Percentiles rank a stretch among this genome's conserved stretches.
Conservation (phyloP, 73 alveolate genomes). For the Paramecium sexaurelia region DNA sequence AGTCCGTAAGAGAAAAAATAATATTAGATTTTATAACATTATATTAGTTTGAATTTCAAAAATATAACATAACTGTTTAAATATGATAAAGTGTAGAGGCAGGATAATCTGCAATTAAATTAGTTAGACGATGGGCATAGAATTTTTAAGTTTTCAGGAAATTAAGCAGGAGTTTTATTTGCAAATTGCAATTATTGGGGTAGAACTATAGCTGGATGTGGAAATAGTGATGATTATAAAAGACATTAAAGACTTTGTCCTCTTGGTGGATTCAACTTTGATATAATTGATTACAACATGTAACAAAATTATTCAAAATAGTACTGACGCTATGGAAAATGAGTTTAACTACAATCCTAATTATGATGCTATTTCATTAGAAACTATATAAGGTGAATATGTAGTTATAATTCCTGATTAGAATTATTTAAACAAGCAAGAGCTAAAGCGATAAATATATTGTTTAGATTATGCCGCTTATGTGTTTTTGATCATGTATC, state of each 20-base stretch:
- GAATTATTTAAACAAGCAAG: conserved; percentile 59
- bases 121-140: conserved; percentile 97
- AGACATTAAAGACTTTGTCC: conserved; percentile 92
- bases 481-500: conserved; percentile 76
- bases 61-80: conserved; percentile 83
- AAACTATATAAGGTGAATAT: conserved; percentile 96
- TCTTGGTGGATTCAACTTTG: conserved; percentile 87
- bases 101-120: conserved; percentile 93
- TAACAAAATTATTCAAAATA: neutral
- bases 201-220: conserved; percentile 92
- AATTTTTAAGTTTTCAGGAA: conserved; percentile 82
- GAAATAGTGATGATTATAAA: conserved; percentile 86
- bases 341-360: conserved; percentile 68
- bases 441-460: conserved; percentile 82
- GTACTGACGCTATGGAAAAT: conserved; percentile 76
- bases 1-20: conserved; percentile 74
- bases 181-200: conserved; percentile 95
- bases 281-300: conserved; percentile 80
- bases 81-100: conserved; percentile 91
- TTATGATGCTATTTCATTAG: conserved; percentile 81
- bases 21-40: conserved; percentile 78
- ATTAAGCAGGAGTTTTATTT: conserved; percentile 78
- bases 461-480: conserved; percentile 86
- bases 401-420: conserved; percentile 91
- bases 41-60: conserved; percentile 77